Conservation (phyloP, 768 basidiomycete species). For the Baorangia bicolor region DNA sequence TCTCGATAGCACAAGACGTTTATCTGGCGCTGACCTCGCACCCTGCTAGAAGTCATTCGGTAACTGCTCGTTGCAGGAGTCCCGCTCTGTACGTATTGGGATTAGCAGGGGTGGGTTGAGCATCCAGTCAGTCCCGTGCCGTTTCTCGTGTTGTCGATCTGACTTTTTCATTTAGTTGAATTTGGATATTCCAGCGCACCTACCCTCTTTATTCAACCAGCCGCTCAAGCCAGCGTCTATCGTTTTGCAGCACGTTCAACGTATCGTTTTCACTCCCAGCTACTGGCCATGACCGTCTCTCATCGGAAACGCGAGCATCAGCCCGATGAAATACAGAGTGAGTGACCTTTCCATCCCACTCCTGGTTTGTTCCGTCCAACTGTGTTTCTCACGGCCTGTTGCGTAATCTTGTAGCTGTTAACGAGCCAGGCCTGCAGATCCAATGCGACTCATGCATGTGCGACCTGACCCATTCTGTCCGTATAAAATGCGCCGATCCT, state of each 20-base stretch:
- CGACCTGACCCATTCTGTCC: constrained; percentile 94
- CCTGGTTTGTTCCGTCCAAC: neutral
- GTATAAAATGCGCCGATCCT: constrained; percentile 92
- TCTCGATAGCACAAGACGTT: neutral
- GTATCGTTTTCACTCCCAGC: neutral
- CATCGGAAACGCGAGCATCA: constrained; percentile 64
- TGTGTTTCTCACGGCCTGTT: constrained; percentile 29
- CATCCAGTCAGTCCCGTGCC: neutral
- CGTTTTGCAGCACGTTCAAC: neutral
- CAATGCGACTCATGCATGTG: constrained; percentile 80
- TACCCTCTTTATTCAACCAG: neutral
- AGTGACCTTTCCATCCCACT: constrained; percentile 20
- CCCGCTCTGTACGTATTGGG: neutral
- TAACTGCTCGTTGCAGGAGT: neutral
- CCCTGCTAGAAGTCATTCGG: neutral
- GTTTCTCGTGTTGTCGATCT: neutral
- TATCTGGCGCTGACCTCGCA: neutral
- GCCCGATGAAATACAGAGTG: constrained; percentile 66
- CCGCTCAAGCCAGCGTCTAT: neutral
- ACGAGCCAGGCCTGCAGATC: constrained; percentile 80
- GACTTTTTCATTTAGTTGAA: neutral
- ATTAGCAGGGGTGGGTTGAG: neutral
- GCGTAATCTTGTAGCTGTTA: constrained; percentile 54
- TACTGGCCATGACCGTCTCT: constrained; percentile 55
- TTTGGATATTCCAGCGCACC: neutral